Percentiles rank a stretch among this genome's conserved stretches.
phyloP scores from a whole-genome alignment of 2,329 filamentous ascomycete species.

The Botrytis pseudocinerea region DNA sequence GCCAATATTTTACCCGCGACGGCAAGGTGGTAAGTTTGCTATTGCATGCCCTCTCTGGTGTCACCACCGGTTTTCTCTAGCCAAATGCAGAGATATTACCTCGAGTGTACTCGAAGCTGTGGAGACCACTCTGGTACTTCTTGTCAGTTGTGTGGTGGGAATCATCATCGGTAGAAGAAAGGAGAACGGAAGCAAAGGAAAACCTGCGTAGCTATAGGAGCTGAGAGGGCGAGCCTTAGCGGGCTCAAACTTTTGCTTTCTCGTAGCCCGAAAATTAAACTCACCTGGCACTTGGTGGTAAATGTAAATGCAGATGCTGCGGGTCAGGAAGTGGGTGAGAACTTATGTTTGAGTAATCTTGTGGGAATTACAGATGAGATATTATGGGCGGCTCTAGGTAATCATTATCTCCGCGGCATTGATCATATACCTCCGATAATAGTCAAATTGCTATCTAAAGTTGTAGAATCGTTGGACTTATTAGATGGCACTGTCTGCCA shows the following conservation, averaged over 20 bases:
- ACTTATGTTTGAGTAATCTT: neutral
- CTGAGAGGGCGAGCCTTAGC: accelerated
- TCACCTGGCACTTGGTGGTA: neutral
- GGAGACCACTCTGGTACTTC: neutral
- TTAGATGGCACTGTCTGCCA: neutral
- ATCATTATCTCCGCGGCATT: neutral
- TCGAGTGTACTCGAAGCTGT: neutral
- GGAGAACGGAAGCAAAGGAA: neutral
- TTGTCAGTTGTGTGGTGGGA: neutral
- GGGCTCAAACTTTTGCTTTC: neutral
- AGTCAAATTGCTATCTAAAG: neutral
- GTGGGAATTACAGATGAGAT: neutral
- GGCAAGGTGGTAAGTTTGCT: neutral
- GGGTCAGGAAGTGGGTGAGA: neutral
- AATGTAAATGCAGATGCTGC: neutral
- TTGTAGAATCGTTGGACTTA: neutral
- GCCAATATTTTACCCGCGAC: neutral
- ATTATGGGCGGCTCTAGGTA: neutral
- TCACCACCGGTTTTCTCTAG: too few relatives aligned
- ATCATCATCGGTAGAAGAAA: neutral
- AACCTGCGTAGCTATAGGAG: neutral
- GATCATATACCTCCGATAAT: neutral
- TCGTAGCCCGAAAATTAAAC: neutral
- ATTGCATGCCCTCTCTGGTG: neutral
- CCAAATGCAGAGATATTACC: neutral